Conservation (phyloP, 2,329 filamentous ascomycete species). For the Phialophora verrucosa region DNA sequence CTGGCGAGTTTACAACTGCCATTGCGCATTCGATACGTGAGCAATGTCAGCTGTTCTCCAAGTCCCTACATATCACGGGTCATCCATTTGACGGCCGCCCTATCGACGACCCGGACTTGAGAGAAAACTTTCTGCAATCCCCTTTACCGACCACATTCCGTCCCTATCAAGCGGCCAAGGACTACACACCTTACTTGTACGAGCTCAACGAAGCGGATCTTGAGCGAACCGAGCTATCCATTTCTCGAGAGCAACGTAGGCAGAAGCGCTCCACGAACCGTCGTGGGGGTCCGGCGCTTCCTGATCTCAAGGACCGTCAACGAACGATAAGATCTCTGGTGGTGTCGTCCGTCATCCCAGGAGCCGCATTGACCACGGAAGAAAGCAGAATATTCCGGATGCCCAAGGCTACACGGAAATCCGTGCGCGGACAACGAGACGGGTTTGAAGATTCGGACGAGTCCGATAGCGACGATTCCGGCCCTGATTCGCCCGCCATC, state of each 20-base stretch:
- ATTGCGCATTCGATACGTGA: constrained; percentile 98
- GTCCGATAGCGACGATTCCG: constrained; percentile 81
- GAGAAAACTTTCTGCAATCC: constrained; percentile 81
- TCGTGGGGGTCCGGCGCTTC: constrained; percentile 86
- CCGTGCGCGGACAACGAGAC: constrained; percentile 64
- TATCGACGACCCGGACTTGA: constrained; percentile 88
- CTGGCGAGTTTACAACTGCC: constrained; percentile 94
- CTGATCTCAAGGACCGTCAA: constrained; percentile 94
- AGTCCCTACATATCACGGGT: constrained; percentile 88
- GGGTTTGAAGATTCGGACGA: constrained; percentile 80
- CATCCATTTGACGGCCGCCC: constrained; percentile 95
- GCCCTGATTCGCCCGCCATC: constrained; percentile 81
- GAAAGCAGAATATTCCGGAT: constrained; percentile 88
- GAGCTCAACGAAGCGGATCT: constrained; percentile 90
- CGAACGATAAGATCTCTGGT: constrained; percentile 90
- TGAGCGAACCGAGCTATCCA: constrained; percentile 87
- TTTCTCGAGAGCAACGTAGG: constrained; percentile 88
- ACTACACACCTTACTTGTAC: constrained; percentile 91
- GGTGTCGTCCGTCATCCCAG: constrained; percentile 90
- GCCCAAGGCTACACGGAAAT: constrained; percentile 62
- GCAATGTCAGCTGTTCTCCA: constrained; percentile 91
- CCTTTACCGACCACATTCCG: constrained; percentile 84
- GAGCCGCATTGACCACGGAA: constrained; percentile 78
- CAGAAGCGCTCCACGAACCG: constrained; percentile 96
- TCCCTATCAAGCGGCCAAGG: constrained; percentile 89